phyloP scores from a whole-genome alignment of 805 yeast species.

The Ogataea glucozyma region DNA sequence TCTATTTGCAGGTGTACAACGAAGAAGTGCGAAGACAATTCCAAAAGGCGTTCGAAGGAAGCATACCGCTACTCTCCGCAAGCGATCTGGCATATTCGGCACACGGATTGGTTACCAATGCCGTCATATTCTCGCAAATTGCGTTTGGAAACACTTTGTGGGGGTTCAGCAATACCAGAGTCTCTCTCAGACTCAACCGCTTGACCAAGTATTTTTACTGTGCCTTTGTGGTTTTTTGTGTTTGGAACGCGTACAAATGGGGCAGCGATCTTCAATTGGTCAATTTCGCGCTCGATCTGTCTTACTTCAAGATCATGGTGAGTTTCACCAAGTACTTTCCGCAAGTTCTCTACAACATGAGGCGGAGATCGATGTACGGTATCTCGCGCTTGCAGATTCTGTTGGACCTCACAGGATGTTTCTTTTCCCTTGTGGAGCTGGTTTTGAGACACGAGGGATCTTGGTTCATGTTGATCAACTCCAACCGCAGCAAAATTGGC shows the following conservation, averaged over 20 bases:
- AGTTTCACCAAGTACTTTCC: conserved; percentile 53
- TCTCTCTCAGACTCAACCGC: conserved; percentile 26
- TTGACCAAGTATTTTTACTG: conserved; percentile 23
- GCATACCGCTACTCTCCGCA: conserved; percentile 41
- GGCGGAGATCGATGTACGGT: conserved; percentile 47
- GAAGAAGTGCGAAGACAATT: conserved; percentile 35
- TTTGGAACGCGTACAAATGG: conserved; percentile 16
- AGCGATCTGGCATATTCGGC: conserved; percentile 49
- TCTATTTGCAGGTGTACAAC: conserved; percentile 43
- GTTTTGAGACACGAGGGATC: conserved; percentile 37
- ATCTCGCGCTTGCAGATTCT: conserved; percentile 42
- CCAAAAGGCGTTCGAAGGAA: conserved; percentile 32
- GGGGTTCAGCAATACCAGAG: conserved; percentile 36
- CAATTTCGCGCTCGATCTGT: conserved; percentile 42
- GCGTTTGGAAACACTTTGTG: conserved; percentile 35
- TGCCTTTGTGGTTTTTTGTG: conserved; percentile 14
- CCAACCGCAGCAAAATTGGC: conserved; percentile 48
- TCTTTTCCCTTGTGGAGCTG: conserved; percentile 42
- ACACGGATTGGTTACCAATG: conserved; percentile 47
- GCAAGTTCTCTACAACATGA: conserved; percentile 43
- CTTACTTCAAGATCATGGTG: conserved; percentile 45
- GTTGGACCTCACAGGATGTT: conserved; percentile 45
- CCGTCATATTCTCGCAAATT: conserved; percentile 41
- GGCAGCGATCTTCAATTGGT: conserved; percentile 28
- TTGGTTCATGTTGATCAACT: conserved; percentile 28